These are phyloP conservation scores for Aureobasidium namibiae DNA, from an alignment of 2,329 filamentous ascomycete species.

Conservation along the genomic window DNA sequence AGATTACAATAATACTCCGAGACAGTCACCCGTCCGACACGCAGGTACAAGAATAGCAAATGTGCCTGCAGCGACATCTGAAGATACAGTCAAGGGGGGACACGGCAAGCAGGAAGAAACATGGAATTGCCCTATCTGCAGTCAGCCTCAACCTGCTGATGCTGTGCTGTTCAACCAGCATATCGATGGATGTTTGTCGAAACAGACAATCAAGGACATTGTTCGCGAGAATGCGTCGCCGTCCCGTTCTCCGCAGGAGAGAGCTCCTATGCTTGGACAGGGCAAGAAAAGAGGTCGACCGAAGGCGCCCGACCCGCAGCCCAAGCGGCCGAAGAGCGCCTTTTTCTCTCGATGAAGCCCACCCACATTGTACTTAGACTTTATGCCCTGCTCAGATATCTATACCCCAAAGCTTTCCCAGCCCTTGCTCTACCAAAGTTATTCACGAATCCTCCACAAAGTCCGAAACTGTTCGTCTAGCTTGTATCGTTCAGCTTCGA, in stretches of 20 bases:
- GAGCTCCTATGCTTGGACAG: constrained; percentile 13
- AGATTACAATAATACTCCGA: constrained; percentile 31
- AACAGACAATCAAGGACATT: constrained; percentile 75
- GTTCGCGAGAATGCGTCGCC: constrained; percentile 46
- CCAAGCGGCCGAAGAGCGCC: constrained; percentile 21
- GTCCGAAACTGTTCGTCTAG: neutral
- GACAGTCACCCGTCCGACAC: neutral
- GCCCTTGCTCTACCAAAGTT: neutral
- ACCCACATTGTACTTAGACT: neutral
- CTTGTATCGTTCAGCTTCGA: neutral
- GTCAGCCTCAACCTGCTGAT: constrained; percentile 63
- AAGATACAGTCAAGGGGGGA: constrained; percentile 15
- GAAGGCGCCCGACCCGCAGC: constrained; percentile 11
- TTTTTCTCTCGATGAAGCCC: constrained; percentile 19
- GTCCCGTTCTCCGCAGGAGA: constrained; percentile 11
- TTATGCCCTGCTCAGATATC: neutral
- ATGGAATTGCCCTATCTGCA: constrained; percentile 87
- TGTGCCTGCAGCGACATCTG: constrained; percentile 14
- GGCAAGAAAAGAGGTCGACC: constrained; percentile 22
- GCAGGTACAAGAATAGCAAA: constrained; percentile 16
- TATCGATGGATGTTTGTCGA: constrained; percentile 83
- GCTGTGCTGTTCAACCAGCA: constrained; percentile 81
- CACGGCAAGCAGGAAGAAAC: constrained; percentile 33
- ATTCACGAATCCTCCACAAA: neutral
- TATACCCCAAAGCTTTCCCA: neutral